Percentiles rank a stretch among this genome's conserved stretches.
phyloP scores from a whole-genome alignment of 768 basidiomycete species.

The Trametes villosa region DNA sequence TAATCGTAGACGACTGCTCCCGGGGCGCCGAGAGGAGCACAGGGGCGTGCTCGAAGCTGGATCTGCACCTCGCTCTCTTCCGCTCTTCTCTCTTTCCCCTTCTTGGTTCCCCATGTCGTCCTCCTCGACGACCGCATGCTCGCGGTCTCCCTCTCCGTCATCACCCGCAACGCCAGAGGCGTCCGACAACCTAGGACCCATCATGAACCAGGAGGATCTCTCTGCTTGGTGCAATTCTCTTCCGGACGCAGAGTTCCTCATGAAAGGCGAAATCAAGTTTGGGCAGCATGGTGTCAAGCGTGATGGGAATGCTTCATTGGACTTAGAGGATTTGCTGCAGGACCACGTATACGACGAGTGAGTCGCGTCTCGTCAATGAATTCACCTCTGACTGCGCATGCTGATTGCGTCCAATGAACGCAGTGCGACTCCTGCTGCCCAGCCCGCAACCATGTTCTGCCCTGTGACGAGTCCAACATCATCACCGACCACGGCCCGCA shows the following conservation, averaged over 20 bases:
- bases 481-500: constrained; percentile 5
- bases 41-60: constrained; percentile 4
- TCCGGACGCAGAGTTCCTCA: constrained; percentile 46
- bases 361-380: constrained; percentile 34
- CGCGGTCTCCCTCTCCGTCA: constrained; percentile 77
- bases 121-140: constrained; percentile 58
- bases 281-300: constrained; percentile 48
- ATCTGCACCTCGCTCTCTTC: not conserved
- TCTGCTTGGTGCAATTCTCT: constrained; percentile 63
- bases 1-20: not conserved
- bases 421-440: constrained; percentile 15
- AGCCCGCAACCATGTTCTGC: constrained; percentile 18
- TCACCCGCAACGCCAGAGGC: constrained; percentile 71
- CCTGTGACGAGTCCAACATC: constrained; percentile 14
- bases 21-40: constrained; percentile 1
- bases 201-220: constrained; percentile 56
- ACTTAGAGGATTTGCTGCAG: constrained; percentile 72
- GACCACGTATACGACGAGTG: constrained; percentile 79
- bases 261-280: constrained; percentile 42
- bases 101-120: constrained; percentile 52
- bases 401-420: constrained; percentile 2
- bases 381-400: constrained; percentile 6
- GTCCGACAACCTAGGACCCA: constrained; percentile 54
- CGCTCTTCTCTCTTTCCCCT: constrained; percentile 1
- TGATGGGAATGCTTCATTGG: constrained; percentile 50